These are phyloP conservation scores for Panicum hallii DNA, from an alignment of 202 grass and related monocot species.

Conservation along the genomic window DNA sequence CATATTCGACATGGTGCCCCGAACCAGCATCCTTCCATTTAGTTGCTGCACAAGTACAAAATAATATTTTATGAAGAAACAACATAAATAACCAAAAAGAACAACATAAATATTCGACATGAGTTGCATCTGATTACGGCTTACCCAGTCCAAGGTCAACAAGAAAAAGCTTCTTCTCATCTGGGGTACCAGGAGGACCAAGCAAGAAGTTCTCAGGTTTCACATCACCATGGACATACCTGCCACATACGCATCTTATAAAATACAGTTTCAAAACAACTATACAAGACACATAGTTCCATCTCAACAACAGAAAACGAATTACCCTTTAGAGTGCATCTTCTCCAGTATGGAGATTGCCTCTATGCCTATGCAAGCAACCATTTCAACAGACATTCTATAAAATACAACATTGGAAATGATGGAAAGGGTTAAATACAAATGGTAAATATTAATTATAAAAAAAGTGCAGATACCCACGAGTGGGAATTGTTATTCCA, in stretches of 20 bases:
- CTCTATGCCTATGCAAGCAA: slow-evolving; percentile 98
- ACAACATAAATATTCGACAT: background rate
- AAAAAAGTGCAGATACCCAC: slow-evolving; percentile 52
- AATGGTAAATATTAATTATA: slow-evolving; percentile 33
- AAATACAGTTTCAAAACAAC: slow-evolving; percentile 40
- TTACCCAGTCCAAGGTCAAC: slow-evolving; percentile 97
- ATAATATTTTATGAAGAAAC: slow-evolving; percentile 46
- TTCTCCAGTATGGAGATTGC: slow-evolving; percentile 95
- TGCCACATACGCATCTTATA: slow-evolving; percentile 47
- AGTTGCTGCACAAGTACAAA: slow-evolving; percentile 59
- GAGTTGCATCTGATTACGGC: slow-evolving; percentile 38
- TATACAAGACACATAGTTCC: slow-evolving; percentile 20
- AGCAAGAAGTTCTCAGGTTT: slow-evolving; percentile 97
- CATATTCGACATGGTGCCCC: slow-evolving; percentile 77
- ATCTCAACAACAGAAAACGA: slow-evolving; percentile 37
- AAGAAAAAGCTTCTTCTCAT: slow-evolving; percentile 94
- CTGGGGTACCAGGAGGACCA: slow-evolving; percentile 75
- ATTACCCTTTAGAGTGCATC: slow-evolving; percentile 97
- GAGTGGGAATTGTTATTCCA: slow-evolving; percentile 96
- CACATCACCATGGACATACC: slow-evolving; percentile 92
- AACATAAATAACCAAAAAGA: slow-evolving; percentile 40
- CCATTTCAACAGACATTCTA: slow-evolving; percentile 99
- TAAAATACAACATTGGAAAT: slow-evolving; percentile 37
- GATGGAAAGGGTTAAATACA: slow-evolving; percentile 32
- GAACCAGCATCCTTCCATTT: slow-evolving; percentile 79